Evolutionary conservation across 768 basidiomycete species (phyloP).

Genomic region (Rhodotorula diobovata): DNA sequence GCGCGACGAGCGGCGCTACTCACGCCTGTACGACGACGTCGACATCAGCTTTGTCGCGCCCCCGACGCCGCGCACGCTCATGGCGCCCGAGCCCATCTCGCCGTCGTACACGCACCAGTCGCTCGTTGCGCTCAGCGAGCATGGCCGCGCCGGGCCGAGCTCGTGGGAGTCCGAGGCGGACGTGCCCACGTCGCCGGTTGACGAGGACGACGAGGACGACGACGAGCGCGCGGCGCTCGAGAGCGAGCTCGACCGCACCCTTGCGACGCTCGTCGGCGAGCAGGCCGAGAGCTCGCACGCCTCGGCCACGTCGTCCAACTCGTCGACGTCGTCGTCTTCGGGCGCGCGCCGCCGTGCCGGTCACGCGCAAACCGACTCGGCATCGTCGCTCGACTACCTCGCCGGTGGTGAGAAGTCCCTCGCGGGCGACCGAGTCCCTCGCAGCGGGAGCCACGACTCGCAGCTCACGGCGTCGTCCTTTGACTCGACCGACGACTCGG

Average conservation of each 20-base stretch:
- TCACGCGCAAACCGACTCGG: not conserved
- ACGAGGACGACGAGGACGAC: not conserved
- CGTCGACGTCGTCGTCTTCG: not conserved
- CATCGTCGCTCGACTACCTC: constrained; percentile 11
- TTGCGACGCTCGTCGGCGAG: constrained; percentile 14
- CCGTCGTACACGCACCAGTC: not conserved
- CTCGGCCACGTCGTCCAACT: constrained; percentile 1
- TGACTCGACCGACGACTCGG: constrained; percentile 9
- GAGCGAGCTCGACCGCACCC: constrained; percentile 22
- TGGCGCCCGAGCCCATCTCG: not conserved
- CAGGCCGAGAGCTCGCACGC: not conserved
- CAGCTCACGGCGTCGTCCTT: constrained; percentile 2
- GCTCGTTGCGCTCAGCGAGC: not conserved
- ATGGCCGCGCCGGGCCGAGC: not conserved
- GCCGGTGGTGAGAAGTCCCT: not conserved
- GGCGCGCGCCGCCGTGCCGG: not conserved
- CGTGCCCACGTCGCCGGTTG: not conserved
- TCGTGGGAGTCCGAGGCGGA: not conserved
- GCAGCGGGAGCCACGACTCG: constrained; percentile 19
- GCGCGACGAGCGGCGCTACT: constrained; percentile 3
- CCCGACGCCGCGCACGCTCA: not conserved
- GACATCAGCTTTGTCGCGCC: not conserved
- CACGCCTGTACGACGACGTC: constrained; percentile 16
- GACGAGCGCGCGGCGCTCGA: constrained; percentile 18
- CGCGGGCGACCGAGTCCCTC: not conserved